Evolutionary conservation across 345 rosid genomes (phyloP).

Genomic region (Murraya paniculata): DNA sequence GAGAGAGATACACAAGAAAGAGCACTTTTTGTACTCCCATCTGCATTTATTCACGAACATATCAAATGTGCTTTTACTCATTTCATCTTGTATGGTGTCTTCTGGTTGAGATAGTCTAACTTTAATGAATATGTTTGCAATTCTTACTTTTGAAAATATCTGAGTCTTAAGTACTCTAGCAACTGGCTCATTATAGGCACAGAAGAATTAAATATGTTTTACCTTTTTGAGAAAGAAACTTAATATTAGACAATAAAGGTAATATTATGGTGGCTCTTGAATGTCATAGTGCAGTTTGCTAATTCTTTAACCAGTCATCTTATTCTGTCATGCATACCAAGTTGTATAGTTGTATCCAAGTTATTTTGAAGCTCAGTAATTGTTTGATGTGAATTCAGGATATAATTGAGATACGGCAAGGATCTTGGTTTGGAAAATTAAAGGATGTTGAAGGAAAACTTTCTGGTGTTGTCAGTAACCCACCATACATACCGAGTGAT

Average conservation of each 20-base stretch:
- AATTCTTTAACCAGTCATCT: neutral
- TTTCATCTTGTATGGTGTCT: neutral
- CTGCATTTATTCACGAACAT: neutral
- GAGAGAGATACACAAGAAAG: neutral
- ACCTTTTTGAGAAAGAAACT: neutral
- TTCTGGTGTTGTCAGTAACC: slow-evolving; percentile 81
- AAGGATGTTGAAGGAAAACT: slow-evolving; percentile 62
- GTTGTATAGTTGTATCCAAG: neutral
- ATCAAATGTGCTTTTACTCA: neutral
- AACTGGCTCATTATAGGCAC: neutral
- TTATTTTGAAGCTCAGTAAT: neutral
- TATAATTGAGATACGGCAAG: slow-evolving; percentile 58
- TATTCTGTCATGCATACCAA: neutral
- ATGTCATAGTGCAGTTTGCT: neutral
- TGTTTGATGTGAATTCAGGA: slow-evolving; percentile 37
- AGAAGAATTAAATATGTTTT: neutral
- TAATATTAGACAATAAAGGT: neutral
- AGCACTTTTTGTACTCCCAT: neutral
- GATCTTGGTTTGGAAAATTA: slow-evolving; percentile 85
- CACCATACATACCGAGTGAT: slow-evolving; percentile 82
- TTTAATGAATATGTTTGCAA: neutral
- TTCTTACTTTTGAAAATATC: neutral
- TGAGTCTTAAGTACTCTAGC: neutral
- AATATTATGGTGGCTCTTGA: neutral
- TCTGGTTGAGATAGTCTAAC: neutral